phyloP scores from a whole-genome alignment of 192 early-diverging fungal species.

The Lobosporangium transversale region DNA sequence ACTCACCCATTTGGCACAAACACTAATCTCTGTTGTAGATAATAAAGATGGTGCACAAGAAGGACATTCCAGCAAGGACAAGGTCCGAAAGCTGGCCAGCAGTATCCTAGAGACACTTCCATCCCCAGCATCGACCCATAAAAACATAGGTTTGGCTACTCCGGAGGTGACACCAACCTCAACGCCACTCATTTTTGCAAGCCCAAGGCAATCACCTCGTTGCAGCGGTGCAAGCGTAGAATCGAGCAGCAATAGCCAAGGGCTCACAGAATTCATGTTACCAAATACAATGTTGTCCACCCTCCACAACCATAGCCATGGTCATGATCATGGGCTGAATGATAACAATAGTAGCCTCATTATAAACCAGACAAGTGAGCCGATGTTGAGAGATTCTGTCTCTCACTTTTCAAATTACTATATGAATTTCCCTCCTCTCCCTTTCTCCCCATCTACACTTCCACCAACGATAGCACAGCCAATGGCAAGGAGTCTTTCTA shows the following conservation, averaged over 20 bases:
- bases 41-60: neutral
- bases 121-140: too few species aligned
- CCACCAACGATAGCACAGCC: neutral
- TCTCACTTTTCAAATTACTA: slow-evolving; percentile 6
- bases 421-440: slow-evolving; percentile 7
- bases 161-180: neutral
- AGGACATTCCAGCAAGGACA: neutral
- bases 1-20: neutral
- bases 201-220: neutral
- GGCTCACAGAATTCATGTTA: too few species aligned
- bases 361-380: neutral
- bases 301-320: too few species aligned
- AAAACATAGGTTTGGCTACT: neutral
- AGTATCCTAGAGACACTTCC: too few species aligned
- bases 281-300: too few species aligned
- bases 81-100: neutral
- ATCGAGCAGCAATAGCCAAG: too few species aligned
- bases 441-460: neutral
- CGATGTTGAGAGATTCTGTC: slow-evolving; percentile 9
- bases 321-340: too few species aligned
- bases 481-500: too few species aligned
- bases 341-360: too few species aligned
- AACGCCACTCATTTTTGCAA: neutral
- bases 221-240: too few species aligned
- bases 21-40: slow-evolving; percentile 5